Evolutionary conservation across 139 green algal genomes (phyloP), one percentile per base, ranked within the genome.

Genomic region (Nannochloris sp.): DNA sequence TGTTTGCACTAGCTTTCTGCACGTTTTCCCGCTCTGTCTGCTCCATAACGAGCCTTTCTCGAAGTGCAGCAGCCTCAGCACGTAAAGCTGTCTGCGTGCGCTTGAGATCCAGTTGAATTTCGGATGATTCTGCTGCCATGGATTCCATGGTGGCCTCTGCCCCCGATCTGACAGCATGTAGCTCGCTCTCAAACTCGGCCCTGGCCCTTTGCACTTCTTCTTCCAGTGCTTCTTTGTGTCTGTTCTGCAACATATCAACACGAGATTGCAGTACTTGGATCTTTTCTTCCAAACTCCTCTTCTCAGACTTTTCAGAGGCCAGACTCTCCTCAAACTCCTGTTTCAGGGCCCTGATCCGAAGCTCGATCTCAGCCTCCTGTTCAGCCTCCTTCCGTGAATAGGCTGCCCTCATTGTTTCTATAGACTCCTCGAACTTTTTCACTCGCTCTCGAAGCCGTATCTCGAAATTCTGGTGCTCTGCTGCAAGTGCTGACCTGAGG

Each of bases 81-180:
- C 56, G 56, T 23, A 61, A 14, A 14, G 16, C 56, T 43, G 30
- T 29, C 10, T 61, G 56, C n/a, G 16, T 20, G 17, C 56, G 16
- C 56, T 61, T 61, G 10, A 61, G 31, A 43, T n/a, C 16, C n/a
- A 61, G 56, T 45, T 61, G 56, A 20, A 45, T 61, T 14, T 61
- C 56, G 5, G 56, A 53, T 23, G 56, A 61, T 12, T 61, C 56
- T 43, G 56, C 16, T 43, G 56, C 31, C 56, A 61, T 45, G 17
- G 56, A n/a, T 23, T 20, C 56, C 56, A 43, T 43, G 30, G 30
- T 20, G 10, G 56, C n/a, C n/a, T 43, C 56, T 23, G 56, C 56
- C n/a, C n/a, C 56, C 10, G 56, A n/a, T 23, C 17, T 61, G 56
- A 61, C 56, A 20, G 16, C 56, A 11, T 17, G n/a, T 29, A 51